Base-by-base conservation (phyloP, 2,329 filamentous ascomycete species). In the Hypomyces perniciosus region DNA sequence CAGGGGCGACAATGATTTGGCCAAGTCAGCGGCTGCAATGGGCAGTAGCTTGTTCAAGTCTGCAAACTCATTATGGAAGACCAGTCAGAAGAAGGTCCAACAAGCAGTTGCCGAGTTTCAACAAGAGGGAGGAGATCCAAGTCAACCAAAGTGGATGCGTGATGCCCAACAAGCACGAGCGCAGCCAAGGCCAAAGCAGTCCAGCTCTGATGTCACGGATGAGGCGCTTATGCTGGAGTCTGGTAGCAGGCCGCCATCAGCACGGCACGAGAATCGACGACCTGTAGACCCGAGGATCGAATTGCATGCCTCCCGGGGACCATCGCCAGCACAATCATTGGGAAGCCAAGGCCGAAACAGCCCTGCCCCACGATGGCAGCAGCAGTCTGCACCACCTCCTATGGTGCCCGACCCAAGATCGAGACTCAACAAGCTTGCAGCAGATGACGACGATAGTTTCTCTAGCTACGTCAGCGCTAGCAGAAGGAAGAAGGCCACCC, bases 61-160 rank as follows among this genome's bases (percentile, higher is more conserved):
- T 3, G 93, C 93, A 2, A 95, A 95, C 58, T 92, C 89, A 1
- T 72, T 97, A 1, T 99, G 93, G 93, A 99, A 96, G 65, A 88
- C 87, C 3, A 85, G 92, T 0, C 89, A 91, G 63, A 99, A 96
- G 69, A 91, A 89, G 65, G 81, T 97, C 52, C 90, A 95, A 62
- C 90, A 93, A 68, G 92, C 90, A 4, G 88, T 97, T 33, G 84
- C 90, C 7, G 93, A 99, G 12, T 87, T 97, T 53, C 81, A 86
- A 57, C 76, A 81, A 56, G 78, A 79, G 39, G 85, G 67, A 13
- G 44, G 33, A 12, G 90, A 96, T 62, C 77, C 86, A 2, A 88
- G 68, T 62, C 88, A 96, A 64, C 93, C 93, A 1, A 93, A 89
- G 64, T 99, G 93, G 93, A 96, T 99, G 92, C 84, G 86, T 60